These are phyloP conservation scores for Comarum palustre DNA, from an alignment of 306 rosid species.

Conservation along the genomic window DNA sequence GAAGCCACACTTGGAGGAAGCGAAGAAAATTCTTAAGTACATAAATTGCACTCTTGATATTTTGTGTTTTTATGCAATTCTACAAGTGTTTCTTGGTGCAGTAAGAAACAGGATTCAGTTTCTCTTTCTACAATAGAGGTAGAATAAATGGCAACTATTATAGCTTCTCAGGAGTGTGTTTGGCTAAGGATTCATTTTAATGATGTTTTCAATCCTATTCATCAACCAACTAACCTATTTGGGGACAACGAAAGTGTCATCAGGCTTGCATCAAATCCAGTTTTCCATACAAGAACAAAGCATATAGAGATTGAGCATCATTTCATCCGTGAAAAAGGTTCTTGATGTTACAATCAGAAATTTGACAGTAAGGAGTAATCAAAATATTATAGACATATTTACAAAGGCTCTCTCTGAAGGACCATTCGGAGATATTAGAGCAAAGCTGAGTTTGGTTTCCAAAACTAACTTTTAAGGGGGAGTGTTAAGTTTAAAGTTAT, in stretches of 20 bases:
- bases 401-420: background rate
- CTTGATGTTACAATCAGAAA: background rate
- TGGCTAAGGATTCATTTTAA: background rate
- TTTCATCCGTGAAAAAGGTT: slow-evolving; percentile 6
- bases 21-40: background rate
- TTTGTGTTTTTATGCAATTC: background rate
- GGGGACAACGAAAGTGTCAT: slow-evolving; percentile 9
- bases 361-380: background rate
- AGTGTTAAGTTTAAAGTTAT: background rate
- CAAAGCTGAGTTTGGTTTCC: background rate
- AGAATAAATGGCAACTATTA: background rate
- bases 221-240: background rate
- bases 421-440: background rate
- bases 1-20: background rate
- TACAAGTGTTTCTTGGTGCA: background rate
- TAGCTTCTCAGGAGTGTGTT: slow-evolving; percentile 11
- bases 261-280: slow-evolving; percentile 8
- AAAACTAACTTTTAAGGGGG: background rate
- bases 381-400: background rate
- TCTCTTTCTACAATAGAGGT: background rate
- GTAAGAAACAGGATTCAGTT: background rate
- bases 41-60: background rate
- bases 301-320: slow-evolving; percentile 19
- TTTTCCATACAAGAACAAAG: slow-evolving; percentile 15
- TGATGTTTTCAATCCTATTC: background rate